Conservation (phyloP, 2,329 filamentous ascomycete species). For the Bisporella sp. region DNA sequence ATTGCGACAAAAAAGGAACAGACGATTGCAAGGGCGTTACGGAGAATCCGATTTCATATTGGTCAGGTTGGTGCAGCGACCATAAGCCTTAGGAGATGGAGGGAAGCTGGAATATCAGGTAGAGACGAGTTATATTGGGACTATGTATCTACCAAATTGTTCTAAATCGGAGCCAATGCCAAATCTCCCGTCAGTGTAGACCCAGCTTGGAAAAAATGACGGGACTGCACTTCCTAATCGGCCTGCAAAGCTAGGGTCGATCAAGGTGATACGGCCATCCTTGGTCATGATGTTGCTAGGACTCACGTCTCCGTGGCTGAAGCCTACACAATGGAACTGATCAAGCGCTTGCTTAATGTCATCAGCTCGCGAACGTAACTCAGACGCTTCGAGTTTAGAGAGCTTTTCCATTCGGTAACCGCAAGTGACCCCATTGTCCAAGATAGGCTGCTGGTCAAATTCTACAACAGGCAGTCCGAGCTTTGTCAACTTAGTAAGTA, state of each 20-base stretch:
- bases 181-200: slow-evolving; percentile 7
- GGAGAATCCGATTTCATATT: slow-evolving; percentile 2
- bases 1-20: slow-evolving; percentile 3
- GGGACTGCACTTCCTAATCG: slow-evolving; percentile 10
- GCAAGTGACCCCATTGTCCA: slow-evolving; percentile 9
- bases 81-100: too few species aligned
- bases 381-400: slow-evolving; percentile 9
- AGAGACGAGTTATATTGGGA: too few species aligned
- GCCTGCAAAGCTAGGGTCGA: slow-evolving; percentile 9
- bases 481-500: slow-evolving; percentile 8
- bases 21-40: slow-evolving; percentile 1
- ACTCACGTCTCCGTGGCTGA: slow-evolving; percentile 12
- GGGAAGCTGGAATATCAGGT: slow-evolving; percentile 1
- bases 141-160: too few species aligned
- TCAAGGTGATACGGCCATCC: slow-evolving; percentile 7
- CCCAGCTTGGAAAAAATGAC: slow-evolving; percentile 11
- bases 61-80: too few species aligned
- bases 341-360: slow-evolving; percentile 9
- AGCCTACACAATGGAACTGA: slow-evolving; percentile 9
- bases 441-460: slow-evolving; percentile 9
- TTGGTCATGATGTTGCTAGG: slow-evolving; percentile 10
- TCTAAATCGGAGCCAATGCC: too few species aligned
- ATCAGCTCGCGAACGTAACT: slow-evolving; percentile 10
- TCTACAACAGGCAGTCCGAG: slow-evolving; percentile 12
- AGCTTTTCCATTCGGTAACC: slow-evolving; percentile 14